Conservation (phyloP, 2,329 filamentous ascomycete species). For the Neonectria faginata region DNA sequence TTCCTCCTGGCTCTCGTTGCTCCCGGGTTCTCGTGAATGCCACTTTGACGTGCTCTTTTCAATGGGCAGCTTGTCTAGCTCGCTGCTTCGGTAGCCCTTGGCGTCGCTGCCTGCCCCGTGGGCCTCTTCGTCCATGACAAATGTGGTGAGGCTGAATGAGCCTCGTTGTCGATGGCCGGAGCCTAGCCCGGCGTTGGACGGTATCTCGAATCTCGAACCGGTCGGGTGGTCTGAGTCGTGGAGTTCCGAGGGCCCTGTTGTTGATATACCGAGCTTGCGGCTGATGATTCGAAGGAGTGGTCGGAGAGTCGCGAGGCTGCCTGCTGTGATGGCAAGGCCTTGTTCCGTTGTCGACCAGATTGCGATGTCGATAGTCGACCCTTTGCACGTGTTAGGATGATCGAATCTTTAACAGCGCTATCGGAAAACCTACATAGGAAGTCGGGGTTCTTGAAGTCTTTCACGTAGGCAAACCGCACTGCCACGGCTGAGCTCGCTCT, state of each 20-base stretch:
- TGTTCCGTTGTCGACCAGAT: slow-evolving; percentile 63
- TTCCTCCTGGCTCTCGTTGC: slow-evolving; percentile 40
- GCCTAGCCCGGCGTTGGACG: slow-evolving; percentile 23
- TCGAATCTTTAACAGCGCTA: neutral
- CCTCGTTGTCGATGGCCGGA: slow-evolving; percentile 32
- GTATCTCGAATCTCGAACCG: slow-evolving; percentile 10
- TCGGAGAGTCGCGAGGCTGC: slow-evolving; percentile 60
- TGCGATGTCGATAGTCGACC: slow-evolving; percentile 56
- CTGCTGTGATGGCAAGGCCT: slow-evolving; percentile 61
- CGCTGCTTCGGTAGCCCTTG: slow-evolving; percentile 26
- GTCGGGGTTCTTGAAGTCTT: slow-evolving; percentile 54
- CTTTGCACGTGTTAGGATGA: slow-evolving; percentile 34
- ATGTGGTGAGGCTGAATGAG: slow-evolving; percentile 47
- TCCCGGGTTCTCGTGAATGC: slow-evolving; percentile 15
- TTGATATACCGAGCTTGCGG: slow-evolving; percentile 48
- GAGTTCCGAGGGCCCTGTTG: slow-evolving; percentile 36
- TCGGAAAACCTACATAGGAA: slow-evolving; percentile 55
- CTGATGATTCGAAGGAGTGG: slow-evolving; percentile 55
- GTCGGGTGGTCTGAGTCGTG: slow-evolving; percentile 33
- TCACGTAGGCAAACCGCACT: slow-evolving; percentile 55
- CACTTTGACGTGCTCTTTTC: slow-evolving; percentile 35
- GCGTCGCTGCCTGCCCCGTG: slow-evolving; percentile 36
- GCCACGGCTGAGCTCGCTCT: slow-evolving; percentile 60
- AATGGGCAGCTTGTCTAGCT: slow-evolving; percentile 22
- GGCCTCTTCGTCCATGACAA: slow-evolving; percentile 41